Base-by-base conservation (phyloP, 2,329 filamentous ascomycete genomes). In the Pseudogymnoascus sp. region DNA sequence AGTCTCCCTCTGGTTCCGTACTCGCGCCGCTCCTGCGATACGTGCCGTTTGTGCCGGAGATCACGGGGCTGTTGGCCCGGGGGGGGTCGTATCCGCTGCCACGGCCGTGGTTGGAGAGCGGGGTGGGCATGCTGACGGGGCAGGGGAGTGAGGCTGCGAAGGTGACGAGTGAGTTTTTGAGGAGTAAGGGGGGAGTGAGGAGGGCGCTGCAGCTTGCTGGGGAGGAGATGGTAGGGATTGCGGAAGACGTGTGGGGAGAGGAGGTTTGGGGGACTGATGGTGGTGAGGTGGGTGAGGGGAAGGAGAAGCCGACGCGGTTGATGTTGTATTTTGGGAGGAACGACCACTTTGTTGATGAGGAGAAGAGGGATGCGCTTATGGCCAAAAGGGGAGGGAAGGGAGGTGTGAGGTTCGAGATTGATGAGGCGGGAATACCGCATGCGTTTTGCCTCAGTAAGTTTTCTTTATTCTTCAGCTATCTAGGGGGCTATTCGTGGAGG, bases 311-410 rank as follows among this genome's bases (percentile, higher is more conserved):
- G 18, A 15, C 40, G 12, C 25, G 40, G 25, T 35, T 61, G 27
- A 35, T 29, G 31, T 58, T 55, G 27, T 31, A 29, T 10, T 55
- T 31, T 58, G 60, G 29, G 27, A 58, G 15, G 5, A 13, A 72
- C 59, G 85, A 88, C 64, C 79, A 86, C 62, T 88, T 85, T 85
- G 82, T 88, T 1, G 80, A 81, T 2, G 74, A 83, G 58, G 74
- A 78, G 59, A 76, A 79, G 55, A 76, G 85, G 7, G 82, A 87
- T 65, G 77, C 76, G 29, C 82, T 87, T 63, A 82, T 87, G 60
- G 74, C 74, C 48, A 72, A 72, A 42, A 72, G 77, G 62, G 63
- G 58, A 66, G 66, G 42, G 60, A 29, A 63, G 61, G 59, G 65
- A 66, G 27, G 76, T 75, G 52, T 45, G 1, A 31, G 66, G 60